These are phyloP conservation scores for Agrostemma githago DNA, from an alignment of 148 eudicot species.

Conservation along the genomic window DNA sequence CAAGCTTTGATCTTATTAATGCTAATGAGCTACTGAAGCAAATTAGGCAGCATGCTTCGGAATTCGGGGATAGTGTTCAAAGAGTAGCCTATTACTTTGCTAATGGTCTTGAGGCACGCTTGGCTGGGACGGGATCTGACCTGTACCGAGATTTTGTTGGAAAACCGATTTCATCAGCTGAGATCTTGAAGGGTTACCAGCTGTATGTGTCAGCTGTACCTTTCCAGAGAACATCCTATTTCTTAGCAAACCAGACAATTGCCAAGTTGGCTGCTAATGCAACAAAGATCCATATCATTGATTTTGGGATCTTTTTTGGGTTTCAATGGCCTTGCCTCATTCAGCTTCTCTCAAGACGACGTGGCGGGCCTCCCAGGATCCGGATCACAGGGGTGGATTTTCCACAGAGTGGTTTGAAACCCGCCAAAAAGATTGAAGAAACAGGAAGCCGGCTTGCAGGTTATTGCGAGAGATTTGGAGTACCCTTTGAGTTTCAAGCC, in stretches of 20 bases:
- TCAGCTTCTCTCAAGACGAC: conserved; percentile 26
- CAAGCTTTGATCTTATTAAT: conserved; percentile 22
- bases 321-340: conserved; percentile 37
- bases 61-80: conserved; percentile 25
- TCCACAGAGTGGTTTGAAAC: conserved; percentile 28
- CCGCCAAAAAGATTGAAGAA: conserved; percentile 27
- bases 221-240: conserved; percentile 23
- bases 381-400: conserved; percentile 30
- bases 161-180: conserved; percentile 10
- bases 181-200: conserved; percentile 23
- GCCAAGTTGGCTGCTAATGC: conserved; percentile 26
- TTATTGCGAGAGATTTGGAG: conserved; percentile 32
- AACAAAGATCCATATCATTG: conserved; percentile 26
- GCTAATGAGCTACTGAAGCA: conserved; percentile 25
- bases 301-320: conserved; percentile 31
- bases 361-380: conserved; percentile 20
- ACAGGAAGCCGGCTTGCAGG: conserved; percentile 30
- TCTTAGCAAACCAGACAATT: conserved; percentile 26
- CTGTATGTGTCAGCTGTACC: conserved; percentile 26
- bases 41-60: conserved; percentile 32
- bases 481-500: conserved; percentile 30
- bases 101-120: conserved; percentile 32
- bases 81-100: conserved; percentile 30
- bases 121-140: conserved; percentile 31
- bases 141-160: conserved; percentile 9